A percentile compares a stretch with the other conserved stretches of the same genome.
These are phyloP conservation scores for Calocybe gangraenosa DNA, from an alignment of 768 basidiomycete genomes.

Conservation along the genomic window DNA sequence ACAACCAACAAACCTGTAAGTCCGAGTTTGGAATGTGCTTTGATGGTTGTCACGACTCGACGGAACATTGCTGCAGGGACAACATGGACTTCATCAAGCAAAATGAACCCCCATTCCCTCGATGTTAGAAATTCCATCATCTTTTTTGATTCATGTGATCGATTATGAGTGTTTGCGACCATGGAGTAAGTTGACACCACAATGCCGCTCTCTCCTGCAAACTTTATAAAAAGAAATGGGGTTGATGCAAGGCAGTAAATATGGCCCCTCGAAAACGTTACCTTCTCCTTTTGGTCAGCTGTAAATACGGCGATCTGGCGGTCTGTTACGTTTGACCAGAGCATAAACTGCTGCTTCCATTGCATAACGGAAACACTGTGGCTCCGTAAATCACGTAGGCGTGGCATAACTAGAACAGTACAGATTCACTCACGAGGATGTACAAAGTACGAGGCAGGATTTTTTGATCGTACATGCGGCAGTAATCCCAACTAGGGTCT, in stretches of 20 bases:
- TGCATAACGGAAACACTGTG: constrained; percentile 90
- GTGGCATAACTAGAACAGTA: constrained; percentile 5
- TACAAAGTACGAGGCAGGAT: constrained; percentile 94
- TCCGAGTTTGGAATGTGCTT: constrained; percentile 97
- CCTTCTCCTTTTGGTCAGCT: constrained; percentile 96
- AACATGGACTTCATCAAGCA: constrained; percentile 98
- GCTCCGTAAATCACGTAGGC: constrained; percentile 6
- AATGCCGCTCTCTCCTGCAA: constrained; percentile 95
- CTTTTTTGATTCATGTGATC: constrained; percentile 98
- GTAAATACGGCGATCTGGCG: constrained; percentile 97
- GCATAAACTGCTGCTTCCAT: constrained; percentile 98
- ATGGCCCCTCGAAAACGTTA: constrained; percentile 23
- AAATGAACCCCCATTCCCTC: constrained; percentile 98
- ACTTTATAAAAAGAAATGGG: constrained; percentile 41
- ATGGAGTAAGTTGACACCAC: constrained; percentile 99
- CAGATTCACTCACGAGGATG: constrained; percentile 76
- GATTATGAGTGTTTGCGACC: constrained; percentile 98
- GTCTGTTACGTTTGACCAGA: constrained; percentile 98
- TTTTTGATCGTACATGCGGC: constrained; percentile 99
- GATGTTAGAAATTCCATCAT: constrained; percentile 99
- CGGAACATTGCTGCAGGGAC: constrained; percentile 99
- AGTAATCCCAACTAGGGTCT: constrained; percentile 98
- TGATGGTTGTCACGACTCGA: constrained; percentile 95
- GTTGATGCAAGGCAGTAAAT: constrained; percentile 7
- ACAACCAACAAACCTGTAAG: constrained; percentile 67